Evolutionary conservation across 148 eudicot species (phyloP), one percentile per base, ranked within the genome.

Genomic region (Silene latifolia): DNA sequence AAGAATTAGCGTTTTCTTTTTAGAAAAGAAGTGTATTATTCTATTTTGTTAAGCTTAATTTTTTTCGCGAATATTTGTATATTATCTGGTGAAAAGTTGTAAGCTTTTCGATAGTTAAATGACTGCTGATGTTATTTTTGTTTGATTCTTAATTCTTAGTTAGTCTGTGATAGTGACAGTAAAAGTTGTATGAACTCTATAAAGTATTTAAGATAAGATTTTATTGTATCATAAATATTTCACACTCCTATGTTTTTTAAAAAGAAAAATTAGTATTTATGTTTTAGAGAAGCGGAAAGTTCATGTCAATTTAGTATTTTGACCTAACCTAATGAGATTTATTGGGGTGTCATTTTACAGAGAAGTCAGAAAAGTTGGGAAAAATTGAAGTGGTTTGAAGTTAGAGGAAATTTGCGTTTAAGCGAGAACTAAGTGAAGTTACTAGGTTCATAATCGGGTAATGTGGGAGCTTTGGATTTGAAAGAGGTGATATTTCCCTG

Each of bases 301-400:
- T 63, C 53, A 19, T 19, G 61, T 39, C n/a, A 8, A 63, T 63
- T 63, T 24, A n/a, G 78, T 75, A 60, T 58, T 17, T 51, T 44
- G 27, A 53, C 21, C 18, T 70, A 18, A 53, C 21, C 18, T 70
- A 18, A 19, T 70, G 72, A 42, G 57, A 24, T 53, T 39, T 57
- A 80, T 75, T 64, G 79, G 79, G 69, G 72, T 80, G 80, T 56
- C 60, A 19, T 56, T 63, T 71, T 67, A 53, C 75, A 75, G 75
- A 63, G 68, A 66, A 59, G 71, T 69, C 74, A 14, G 61, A 56
- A 53, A 47, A 69, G 27, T 23, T 29, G 63, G 48, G n/a, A 35
- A 58, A 69, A 79, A 69, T 17, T 18, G 72, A 66, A 65, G 76
- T 64, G 42, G 72, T 73, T 79, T 59, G 73, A 66, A 73, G 71